These are phyloP conservation scores for Acer yangbiense DNA, from an alignment of 345 rosid genomes.

Conservation along the genomic window DNA sequence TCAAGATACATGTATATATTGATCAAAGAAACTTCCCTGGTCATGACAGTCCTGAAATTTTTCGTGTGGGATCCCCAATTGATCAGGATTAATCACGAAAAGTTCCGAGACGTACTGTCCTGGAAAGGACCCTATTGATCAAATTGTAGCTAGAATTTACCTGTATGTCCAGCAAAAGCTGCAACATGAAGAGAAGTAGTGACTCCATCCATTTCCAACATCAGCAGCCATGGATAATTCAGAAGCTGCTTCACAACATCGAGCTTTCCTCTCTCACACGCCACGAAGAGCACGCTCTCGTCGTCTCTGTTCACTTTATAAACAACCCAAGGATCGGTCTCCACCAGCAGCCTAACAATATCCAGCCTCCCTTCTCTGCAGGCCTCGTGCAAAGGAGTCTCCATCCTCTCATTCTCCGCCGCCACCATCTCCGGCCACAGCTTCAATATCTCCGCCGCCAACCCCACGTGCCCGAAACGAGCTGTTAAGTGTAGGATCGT, in stretches of 20 bases:
- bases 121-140: too few relatives aligned
- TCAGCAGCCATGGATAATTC: slow-evolving; percentile 26
- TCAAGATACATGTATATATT: too few relatives aligned
- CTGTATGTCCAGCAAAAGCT: slow-evolving; percentile 40
- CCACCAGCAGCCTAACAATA: slow-evolving; percentile 36
- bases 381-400: slow-evolving; percentile 55
- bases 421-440: slow-evolving; percentile 38
- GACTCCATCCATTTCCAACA: slow-evolving; percentile 33
- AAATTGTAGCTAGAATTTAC: slow-evolving; percentile 18
- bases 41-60: too few relatives aligned
- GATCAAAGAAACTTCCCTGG: too few relatives aligned
- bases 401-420: slow-evolving; percentile 35
- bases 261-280: slow-evolving; percentile 34
- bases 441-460: slow-evolving; percentile 46
- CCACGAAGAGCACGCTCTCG: slow-evolving; percentile 30
- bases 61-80: too few relatives aligned
- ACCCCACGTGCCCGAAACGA: slow-evolving; percentile 39
- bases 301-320: slow-evolving; percentile 18
- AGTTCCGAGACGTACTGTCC: too few relatives aligned
- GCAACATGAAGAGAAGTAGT: slow-evolving; percentile 46
- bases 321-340: slow-evolving; percentile 27
- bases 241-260: slow-evolving; percentile 31
- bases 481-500: slow-evolving; percentile 46
- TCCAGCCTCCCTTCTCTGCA: slow-evolving; percentile 42
- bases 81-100: too few relatives aligned